Conservation (phyloP, 768 basidiomycete species). For the Lanmaoa pseudosensibilis region DNA sequence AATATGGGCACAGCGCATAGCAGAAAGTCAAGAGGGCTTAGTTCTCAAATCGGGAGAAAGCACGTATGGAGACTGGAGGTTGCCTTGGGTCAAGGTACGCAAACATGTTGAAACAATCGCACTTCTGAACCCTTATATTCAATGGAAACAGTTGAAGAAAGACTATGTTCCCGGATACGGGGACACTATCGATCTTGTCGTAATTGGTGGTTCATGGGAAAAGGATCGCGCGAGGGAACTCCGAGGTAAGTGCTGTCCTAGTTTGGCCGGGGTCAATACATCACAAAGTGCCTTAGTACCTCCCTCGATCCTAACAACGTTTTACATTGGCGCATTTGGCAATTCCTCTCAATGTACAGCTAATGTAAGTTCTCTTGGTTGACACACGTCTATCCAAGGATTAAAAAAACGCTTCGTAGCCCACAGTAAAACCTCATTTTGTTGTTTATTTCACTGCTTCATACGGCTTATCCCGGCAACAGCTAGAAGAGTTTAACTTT, state of each 20-base stretch:
- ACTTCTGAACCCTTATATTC: not conserved
- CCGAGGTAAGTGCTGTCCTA: slow-evolving; percentile 48
- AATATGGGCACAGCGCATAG: slow-evolving; percentile 53
- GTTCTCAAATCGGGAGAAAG: slow-evolving; percentile 77
- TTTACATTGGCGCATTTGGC: slow-evolving; percentile 70
- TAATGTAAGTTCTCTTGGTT: slow-evolving; percentile 36
- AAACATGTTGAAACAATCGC: slow-evolving; percentile 11
- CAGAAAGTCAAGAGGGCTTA: slow-evolving; percentile 62
- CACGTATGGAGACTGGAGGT: slow-evolving; percentile 58
- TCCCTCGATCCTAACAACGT: slow-evolving; percentile 71
- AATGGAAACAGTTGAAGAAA: slow-evolving; percentile 54
- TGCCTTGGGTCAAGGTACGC: slow-evolving; percentile 78
- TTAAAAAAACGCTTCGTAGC: slow-evolving; percentile 31
- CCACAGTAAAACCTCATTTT: slow-evolving; percentile 54
- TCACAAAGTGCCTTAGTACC: slow-evolving; percentile 47
- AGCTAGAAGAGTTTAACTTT: slow-evolving; percentile 75
- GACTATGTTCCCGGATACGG: slow-evolving; percentile 88
- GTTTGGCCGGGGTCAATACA: not conserved
- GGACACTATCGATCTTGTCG: slow-evolving; percentile 74
- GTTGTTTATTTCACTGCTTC: slow-evolving; percentile 73
- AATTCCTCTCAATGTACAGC: slow-evolving; percentile 44
- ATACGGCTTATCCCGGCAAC: slow-evolving; percentile 67
- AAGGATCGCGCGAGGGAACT: slow-evolving; percentile 75
- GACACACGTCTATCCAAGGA: not conserved
- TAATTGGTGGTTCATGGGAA: slow-evolving; percentile 81